Conservation (phyloP, 2,329 filamentous ascomycete genomes). For the Alternaria dauci region DNA sequence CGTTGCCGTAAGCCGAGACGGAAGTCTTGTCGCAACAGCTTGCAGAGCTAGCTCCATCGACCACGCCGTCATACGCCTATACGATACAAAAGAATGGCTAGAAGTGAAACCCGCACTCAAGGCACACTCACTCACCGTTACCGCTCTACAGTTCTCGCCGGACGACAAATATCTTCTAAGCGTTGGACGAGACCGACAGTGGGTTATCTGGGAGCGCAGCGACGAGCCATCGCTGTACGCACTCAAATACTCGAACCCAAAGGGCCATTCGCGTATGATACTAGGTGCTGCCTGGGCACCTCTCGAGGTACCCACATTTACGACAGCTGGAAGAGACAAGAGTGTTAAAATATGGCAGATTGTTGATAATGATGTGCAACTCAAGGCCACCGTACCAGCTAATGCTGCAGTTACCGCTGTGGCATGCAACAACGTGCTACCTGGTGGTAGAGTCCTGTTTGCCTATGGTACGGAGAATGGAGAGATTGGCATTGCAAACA, state of each 20-base stretch:
- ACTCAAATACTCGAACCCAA: conserved; percentile 72
- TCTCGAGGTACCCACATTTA: conserved; percentile 65
- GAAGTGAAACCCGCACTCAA: conserved; percentile 83
- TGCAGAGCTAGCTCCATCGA: conserved; percentile 93
- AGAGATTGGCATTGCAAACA: conserved; percentile 29
- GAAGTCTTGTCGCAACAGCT: conserved; percentile 82
- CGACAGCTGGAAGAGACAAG: conserved; percentile 91
- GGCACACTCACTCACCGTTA: conserved; percentile 88
- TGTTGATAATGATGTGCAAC: conserved; percentile 23
- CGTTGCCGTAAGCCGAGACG: conserved; percentile 78
- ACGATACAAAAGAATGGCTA: conserved; percentile 86
- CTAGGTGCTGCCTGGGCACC: conserved; percentile 82
- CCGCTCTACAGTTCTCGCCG: conserved; percentile 78
- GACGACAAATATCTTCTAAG: conserved; percentile 81
- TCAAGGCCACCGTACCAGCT: conserved; percentile 36
- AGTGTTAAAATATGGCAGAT: conserved; percentile 69
- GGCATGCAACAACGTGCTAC: conserved; percentile 20
- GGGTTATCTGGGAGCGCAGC: conserved; percentile 77
- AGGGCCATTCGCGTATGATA: conserved; percentile 93
- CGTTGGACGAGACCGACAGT: conserved; percentile 90
- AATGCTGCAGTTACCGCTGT: conserved; percentile 44
- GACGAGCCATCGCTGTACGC: conserved; percentile 58
- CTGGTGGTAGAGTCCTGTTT: conserved; percentile 23
- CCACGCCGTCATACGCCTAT: conserved; percentile 92
- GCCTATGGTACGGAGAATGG: conserved; percentile 48